Evolutionary conservation across 2,329 filamentous ascomycete species (phyloP).

Genomic region (Aciculosporium take): DNA sequence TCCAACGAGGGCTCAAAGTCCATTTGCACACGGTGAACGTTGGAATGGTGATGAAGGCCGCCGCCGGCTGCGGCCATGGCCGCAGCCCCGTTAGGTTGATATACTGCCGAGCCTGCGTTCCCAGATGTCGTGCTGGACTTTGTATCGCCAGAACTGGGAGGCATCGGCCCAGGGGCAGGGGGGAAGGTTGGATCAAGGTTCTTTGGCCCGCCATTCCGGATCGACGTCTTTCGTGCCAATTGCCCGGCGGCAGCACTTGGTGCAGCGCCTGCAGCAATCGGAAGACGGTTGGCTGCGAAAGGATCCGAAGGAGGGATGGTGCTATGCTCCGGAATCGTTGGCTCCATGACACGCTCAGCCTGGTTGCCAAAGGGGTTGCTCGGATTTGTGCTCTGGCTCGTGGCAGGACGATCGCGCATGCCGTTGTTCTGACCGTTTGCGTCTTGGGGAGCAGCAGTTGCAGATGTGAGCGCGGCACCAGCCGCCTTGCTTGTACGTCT

Average conservation of each 20-base stretch:
- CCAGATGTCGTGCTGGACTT: slow-evolving; percentile 47
- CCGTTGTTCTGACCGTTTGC: slow-evolving; percentile 17
- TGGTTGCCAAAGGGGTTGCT: slow-evolving; percentile 60
- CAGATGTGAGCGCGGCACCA: slow-evolving; percentile 23
- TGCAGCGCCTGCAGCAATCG: slow-evolving; percentile 14
- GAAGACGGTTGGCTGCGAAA: slow-evolving; percentile 24
- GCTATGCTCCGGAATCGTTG: slow-evolving; percentile 22
- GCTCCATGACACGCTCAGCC: slow-evolving; percentile 34
- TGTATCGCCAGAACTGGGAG: slow-evolving; percentile 47
- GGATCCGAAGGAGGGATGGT: slow-evolving; percentile 14
- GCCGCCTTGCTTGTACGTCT: slow-evolving; percentile 36
- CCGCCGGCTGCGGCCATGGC: slow-evolving; percentile 50
- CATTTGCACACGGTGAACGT: slow-evolving; percentile 84
- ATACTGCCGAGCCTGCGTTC: slow-evolving; percentile 28
- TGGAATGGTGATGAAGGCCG: slow-evolving; percentile 37
- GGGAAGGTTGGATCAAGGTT: slow-evolving; percentile 40
- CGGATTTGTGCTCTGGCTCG: slow-evolving; percentile 33
- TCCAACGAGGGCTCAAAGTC: slow-evolving; percentile 88
- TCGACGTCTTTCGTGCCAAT: slow-evolving; percentile 40
- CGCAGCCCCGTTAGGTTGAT: slow-evolving; percentile 29
- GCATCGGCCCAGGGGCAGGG: slow-evolving; percentile 21
- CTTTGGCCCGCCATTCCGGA: slow-evolving; percentile 36
- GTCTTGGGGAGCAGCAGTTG: slow-evolving; percentile 9
- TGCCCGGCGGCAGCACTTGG: slow-evolving; percentile 19
- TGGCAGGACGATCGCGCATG: slow-evolving; percentile 35